phyloP scores from a whole-genome alignment of 768 basidiomycete genomes.

The Boletellus ananas region DNA sequence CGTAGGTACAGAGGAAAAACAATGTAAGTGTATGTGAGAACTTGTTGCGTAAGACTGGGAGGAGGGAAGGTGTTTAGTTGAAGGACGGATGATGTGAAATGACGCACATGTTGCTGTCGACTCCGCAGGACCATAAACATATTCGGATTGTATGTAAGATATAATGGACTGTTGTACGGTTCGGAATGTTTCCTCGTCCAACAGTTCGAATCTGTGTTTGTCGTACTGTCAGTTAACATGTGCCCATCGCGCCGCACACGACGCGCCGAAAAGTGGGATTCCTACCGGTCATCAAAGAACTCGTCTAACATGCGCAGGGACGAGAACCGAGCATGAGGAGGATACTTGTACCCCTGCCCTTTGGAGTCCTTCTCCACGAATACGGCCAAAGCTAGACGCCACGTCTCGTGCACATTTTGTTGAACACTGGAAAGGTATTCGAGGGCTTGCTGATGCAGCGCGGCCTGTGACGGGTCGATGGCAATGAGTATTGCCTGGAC shows the following conservation, averaged over 20 bases:
- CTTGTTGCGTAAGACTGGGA: slow-evolving; percentile 86
- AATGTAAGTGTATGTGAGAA: slow-evolving; percentile 88
- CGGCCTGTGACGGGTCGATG: slow-evolving; percentile 67
- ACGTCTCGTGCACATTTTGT: slow-evolving; percentile 68
- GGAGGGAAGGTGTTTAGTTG: slow-evolving; percentile 10
- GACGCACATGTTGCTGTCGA: slow-evolving; percentile 74
- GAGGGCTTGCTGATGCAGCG: slow-evolving; percentile 82
- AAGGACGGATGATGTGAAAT: neutral
- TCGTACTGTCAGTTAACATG: slow-evolving; percentile 3
- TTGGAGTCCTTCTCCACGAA: slow-evolving; percentile 61
- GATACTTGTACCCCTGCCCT: slow-evolving; percentile 59
- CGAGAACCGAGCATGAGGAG: slow-evolving; percentile 72
- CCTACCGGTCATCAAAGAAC: slow-evolving; percentile 79
- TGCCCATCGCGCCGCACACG: neutral
- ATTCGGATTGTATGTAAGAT: slow-evolving; percentile 85
- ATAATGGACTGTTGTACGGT: slow-evolving; percentile 74
- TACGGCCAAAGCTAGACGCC: slow-evolving; percentile 75
- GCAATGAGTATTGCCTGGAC: slow-evolving; percentile 87
- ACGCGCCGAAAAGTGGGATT: slow-evolving; percentile 10
- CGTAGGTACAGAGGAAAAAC: slow-evolving; percentile 85
- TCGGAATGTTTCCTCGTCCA: slow-evolving; percentile 68
- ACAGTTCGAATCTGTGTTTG: slow-evolving; percentile 51
- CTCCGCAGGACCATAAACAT: slow-evolving; percentile 81
- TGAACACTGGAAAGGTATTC: slow-evolving; percentile 77
- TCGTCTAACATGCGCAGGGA: slow-evolving; percentile 78